Evolutionary conservation across 2,329 filamentous ascomycete species (phyloP).

Genomic region (Neoascochyta sp.): DNA sequence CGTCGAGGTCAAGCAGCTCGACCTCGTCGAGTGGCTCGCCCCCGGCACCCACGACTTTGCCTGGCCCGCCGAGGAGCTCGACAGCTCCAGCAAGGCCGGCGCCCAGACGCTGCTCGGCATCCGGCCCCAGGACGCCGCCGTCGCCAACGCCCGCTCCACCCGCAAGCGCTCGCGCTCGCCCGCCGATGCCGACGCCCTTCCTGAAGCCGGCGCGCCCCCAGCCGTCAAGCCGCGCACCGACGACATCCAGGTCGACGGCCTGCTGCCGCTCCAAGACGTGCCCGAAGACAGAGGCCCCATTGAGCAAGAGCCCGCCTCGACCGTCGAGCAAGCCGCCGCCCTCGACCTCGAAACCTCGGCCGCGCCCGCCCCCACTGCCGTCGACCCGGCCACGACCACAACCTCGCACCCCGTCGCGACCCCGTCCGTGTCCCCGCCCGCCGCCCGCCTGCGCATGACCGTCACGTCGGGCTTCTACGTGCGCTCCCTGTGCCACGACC

Average conservation of each 20-base stretch:
- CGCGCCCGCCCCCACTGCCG: not conserved
- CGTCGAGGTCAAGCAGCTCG: conserved; percentile 72
- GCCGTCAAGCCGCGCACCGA: not conserved
- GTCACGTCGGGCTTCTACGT: conserved; percentile 97
- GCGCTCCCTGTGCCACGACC: conserved; percentile 85
- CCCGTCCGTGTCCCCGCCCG: conserved; percentile 48
- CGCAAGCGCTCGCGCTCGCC: conserved; percentile 21
- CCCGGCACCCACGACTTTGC: conserved; percentile 74
- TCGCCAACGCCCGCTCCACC: conserved; percentile 28
- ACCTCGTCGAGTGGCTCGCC: conserved; percentile 79
- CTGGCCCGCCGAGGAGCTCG: conserved; percentile 77
- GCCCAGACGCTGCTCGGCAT: conserved; percentile 62
- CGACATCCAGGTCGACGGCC: not conserved
- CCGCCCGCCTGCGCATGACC: conserved; percentile 80
- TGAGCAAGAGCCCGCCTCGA: conserved; percentile 6
- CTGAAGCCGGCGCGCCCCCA: conserved; percentile 4
- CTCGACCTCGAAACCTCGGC: conserved; percentile 1
- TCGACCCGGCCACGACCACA: not conserved
- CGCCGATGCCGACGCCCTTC: conserved; percentile 33
- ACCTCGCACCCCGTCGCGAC: not conserved
- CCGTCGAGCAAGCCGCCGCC: conserved; percentile 2
- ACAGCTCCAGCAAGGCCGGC: conserved; percentile 68
- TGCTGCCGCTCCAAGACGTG: conserved; percentile 5
- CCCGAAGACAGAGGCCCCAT: conserved; percentile 3
- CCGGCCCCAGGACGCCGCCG: conserved; percentile 29